phyloP scores from a whole-genome alignment of 352 stramenopile genomes.

The Phytopythium vexans region DNA sequence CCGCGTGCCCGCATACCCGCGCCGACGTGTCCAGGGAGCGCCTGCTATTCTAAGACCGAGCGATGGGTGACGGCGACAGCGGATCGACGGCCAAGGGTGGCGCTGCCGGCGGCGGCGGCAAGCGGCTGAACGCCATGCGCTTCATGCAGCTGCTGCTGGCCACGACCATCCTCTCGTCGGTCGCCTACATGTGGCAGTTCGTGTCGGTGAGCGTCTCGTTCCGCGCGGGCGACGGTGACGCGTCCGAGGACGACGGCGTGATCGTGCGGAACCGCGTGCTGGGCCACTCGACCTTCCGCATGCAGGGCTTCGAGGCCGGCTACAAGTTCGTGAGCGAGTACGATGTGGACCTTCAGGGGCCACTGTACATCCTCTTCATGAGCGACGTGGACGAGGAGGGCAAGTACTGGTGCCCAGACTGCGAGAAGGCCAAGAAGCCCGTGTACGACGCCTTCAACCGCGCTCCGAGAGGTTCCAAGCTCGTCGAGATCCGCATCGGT shows the following conservation, averaged over 20 bases:
- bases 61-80: conserved; percentile 1
- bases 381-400: conserved; percentile 59
- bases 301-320: conserved; percentile 70
- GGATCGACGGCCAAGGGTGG: conserved; percentile 8
- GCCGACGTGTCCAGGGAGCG: too few species aligned
- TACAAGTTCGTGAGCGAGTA: conserved; percentile 81
- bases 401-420: conserved; percentile 84
- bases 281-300: conserved; percentile 54
- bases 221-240: conserved; percentile 15
- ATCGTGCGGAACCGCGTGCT: conserved; percentile 41
- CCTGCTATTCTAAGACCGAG: too few species aligned
- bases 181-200: conserved; percentile 77
- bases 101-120: neutral
- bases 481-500: conserved; percentile 75
- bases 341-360: conserved; percentile 55
- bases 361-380: conserved; percentile 77
- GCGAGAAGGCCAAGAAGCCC: conserved; percentile 59
- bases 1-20: too few species aligned
- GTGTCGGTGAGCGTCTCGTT: conserved; percentile 44
- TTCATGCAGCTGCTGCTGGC: conserved; percentile 73
- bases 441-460: conserved; percentile 72
- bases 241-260: conserved; percentile 15
- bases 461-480: conserved; percentile 49
- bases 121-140: conserved; percentile 47
- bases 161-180: conserved; percentile 50